These are phyloP conservation scores for Fusarium hostae DNA, from an alignment of 2,329 filamentous ascomycete species.

Conservation along the genomic window DNA sequence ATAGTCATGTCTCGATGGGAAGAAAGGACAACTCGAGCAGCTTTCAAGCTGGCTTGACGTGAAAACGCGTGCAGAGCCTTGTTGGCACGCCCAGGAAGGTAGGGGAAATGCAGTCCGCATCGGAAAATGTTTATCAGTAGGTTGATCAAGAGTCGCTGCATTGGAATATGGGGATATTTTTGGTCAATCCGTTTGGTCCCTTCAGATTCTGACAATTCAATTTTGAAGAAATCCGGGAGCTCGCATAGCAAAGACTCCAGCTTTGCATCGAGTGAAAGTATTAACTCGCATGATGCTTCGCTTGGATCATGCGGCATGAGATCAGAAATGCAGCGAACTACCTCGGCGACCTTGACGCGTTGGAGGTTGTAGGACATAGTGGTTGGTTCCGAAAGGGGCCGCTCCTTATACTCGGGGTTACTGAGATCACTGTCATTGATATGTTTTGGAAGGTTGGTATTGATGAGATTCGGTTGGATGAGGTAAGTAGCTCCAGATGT, in stretches of 20 bases:
- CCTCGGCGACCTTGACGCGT: background rate
- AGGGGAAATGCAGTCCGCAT: background rate
- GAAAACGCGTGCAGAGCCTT: background rate
- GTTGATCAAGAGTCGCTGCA: constrained; percentile 1
- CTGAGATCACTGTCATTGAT: background rate
- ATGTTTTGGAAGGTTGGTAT: background rate
- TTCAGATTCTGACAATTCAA: background rate
- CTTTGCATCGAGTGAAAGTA: background rate
- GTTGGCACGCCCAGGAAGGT: background rate
- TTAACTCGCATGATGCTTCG: constrained; percentile 1
- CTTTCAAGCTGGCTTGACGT: background rate
- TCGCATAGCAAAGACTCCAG: background rate
- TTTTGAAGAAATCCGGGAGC: background rate
- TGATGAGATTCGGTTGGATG: background rate
- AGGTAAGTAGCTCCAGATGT: background rate
- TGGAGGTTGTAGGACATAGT: background rate
- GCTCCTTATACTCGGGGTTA: accelerated
- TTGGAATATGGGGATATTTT: background rate
- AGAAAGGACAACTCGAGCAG: background rate
- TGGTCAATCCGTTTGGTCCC: background rate
- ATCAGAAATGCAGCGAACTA: background rate
- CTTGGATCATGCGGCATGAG: background rate
- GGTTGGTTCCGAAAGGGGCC: background rate
- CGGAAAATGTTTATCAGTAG: background rate
- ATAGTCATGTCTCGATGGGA: background rate